Evolutionary conservation across 345 rosid genomes (phyloP).

Genomic region (Noccaea caerulescens): DNA sequence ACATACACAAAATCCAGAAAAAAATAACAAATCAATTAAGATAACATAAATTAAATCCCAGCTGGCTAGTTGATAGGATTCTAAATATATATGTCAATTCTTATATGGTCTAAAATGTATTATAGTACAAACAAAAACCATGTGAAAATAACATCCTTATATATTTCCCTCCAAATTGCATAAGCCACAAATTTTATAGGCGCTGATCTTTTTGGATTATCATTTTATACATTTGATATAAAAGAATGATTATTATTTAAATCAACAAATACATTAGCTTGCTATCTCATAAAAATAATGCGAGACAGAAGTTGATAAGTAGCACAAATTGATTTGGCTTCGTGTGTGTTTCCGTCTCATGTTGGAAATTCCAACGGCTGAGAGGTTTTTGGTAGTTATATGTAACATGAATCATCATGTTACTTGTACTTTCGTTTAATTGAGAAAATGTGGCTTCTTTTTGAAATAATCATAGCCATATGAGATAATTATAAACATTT

Average conservation of each 20-base stretch:
- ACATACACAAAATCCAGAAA: background rate
- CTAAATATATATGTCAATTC: background rate
- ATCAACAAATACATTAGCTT: constrained; percentile 4
- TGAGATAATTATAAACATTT: background rate
- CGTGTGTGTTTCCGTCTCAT: constrained; percentile 29
- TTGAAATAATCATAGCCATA: background rate
- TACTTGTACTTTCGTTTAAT: constrained; percentile 18
- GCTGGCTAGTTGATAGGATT: background rate
- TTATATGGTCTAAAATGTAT: constrained; percentile 16
- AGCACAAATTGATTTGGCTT: constrained; percentile 28
- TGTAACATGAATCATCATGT: constrained; percentile 31
- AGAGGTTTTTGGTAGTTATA: constrained; percentile 26
- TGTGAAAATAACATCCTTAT: constrained; percentile 8
- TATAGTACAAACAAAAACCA: background rate
- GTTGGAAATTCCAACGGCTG: constrained; percentile 9
- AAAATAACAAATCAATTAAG: background rate
- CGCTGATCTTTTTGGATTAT: background rate
- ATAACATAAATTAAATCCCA: background rate
- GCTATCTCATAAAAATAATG: background rate
- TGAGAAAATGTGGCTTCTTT: background rate
- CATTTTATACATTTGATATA: constrained; percentile 5
- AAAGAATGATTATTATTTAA: background rate
- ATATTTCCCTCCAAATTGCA: background rate
- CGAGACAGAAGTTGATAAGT: constrained; percentile 36
- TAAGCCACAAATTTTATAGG: constrained; percentile 28